Evolutionary conservation across 1,139 yeast species (phyloP).

Genomic region (Zhuliangozyma parablackwelliae): DNA sequence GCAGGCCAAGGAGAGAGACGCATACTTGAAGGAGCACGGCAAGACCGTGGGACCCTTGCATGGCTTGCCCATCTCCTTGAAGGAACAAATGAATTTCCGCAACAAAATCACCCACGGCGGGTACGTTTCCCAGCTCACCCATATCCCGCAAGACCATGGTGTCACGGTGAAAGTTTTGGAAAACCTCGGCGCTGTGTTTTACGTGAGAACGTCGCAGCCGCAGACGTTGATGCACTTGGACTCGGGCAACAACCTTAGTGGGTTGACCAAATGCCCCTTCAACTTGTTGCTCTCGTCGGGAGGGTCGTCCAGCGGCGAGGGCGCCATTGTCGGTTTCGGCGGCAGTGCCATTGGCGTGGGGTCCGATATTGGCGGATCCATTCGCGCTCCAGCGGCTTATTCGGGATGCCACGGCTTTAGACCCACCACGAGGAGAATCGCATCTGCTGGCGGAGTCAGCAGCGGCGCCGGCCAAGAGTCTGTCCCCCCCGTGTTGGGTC

Average conservation of each 20-base stretch:
- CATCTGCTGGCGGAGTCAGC: constrained; percentile 39
- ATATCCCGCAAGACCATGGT: constrained; percentile 48
- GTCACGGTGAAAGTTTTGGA: constrained; percentile 48
- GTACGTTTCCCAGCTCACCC: constrained; percentile 52
- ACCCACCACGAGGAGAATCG: constrained; percentile 62
- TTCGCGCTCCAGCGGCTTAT: constrained; percentile 72
- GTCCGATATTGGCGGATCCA: constrained; percentile 76
- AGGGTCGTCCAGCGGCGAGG: constrained; percentile 80
- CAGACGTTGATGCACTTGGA: constrained; percentile 48
- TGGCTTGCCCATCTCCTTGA: constrained; percentile 74
- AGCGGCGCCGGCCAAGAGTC: constrained; percentile 58
- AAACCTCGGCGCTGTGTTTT: constrained; percentile 64
- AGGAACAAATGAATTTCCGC: constrained; percentile 62
- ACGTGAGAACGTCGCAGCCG: constrained; percentile 43
- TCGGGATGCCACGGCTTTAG: constrained; percentile 65
- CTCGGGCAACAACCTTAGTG: constrained; percentile 38
- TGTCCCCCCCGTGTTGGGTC: constrained; percentile 59
- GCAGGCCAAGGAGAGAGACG: constrained; percentile 31
- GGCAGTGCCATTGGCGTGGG: constrained; percentile 70
- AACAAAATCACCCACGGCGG: constrained; percentile 61
- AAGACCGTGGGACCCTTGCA: constrained; percentile 70
- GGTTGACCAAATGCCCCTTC: constrained; percentile 36
- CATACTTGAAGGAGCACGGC: constrained; percentile 46
- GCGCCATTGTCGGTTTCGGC: constrained; percentile 60
- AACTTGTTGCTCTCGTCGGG: constrained; percentile 41